These are phyloP conservation scores for Digitaria exilis DNA, from an alignment of 202 grass and related monocot species.

Conservation along the genomic window DNA sequence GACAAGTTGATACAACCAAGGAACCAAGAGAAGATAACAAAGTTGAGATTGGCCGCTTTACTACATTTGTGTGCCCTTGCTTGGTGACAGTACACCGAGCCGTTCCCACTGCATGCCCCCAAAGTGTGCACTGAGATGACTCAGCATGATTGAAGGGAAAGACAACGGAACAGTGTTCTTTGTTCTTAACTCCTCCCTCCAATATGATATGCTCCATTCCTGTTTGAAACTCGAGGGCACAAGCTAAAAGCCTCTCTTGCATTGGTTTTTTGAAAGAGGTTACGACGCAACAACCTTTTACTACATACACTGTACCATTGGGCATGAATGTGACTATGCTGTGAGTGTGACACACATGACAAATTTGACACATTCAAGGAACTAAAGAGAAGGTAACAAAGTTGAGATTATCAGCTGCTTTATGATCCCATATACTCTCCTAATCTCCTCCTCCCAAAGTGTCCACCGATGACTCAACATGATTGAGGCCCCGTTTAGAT, in stretches of 20 bases:
- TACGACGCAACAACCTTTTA: neutral
- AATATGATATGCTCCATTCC: neutral
- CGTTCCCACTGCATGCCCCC: too few species aligned
- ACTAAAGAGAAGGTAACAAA: neutral
- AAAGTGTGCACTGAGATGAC: too few species aligned
- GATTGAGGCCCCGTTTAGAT: too few species aligned
- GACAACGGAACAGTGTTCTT: too few species aligned
- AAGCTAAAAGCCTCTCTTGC: neutral
- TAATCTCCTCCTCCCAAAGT: neutral
- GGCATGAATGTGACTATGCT: constrained; percentile 7
- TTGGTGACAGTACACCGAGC: too few species aligned
- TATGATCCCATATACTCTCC: constrained; percentile 1
- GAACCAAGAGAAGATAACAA: too few species aligned
- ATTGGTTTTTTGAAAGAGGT: constrained; percentile 8
- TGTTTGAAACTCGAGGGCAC: neutral
- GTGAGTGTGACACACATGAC: constrained; percentile 14
- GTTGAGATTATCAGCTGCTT: constrained; percentile 27
- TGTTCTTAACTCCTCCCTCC: neutral
- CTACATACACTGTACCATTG: neutral
- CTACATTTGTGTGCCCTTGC: too few species aligned
- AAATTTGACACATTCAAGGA: constrained; percentile 28
- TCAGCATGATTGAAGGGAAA: too few species aligned
- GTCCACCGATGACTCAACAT: constrained; percentile 24
- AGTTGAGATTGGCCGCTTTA: too few species aligned
- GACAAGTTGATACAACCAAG: too few species aligned